These are phyloP conservation scores for Apiotrichum sp. DNA, from an alignment of 1,284 basidiomycete species.

Conservation along the genomic window DNA sequence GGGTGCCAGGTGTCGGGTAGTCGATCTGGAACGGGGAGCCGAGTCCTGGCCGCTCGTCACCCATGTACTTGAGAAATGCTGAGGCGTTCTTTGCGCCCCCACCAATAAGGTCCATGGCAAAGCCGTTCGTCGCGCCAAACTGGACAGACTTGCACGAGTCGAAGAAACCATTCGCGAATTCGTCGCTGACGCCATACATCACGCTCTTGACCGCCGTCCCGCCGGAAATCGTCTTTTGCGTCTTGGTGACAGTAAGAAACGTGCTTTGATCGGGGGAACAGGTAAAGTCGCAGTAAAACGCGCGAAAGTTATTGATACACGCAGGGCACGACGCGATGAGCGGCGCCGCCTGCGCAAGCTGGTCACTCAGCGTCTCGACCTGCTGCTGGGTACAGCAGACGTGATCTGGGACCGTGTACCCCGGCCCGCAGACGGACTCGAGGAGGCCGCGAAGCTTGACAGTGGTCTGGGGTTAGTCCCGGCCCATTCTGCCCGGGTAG, in stretches of 20 bases:
- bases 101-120: slow-evolving; percentile 93
- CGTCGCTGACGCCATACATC: slow-evolving; percentile 70
- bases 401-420: slow-evolving; percentile 58
- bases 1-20: slow-evolving; percentile 56
- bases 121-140: slow-evolving; percentile 88
- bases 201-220: slow-evolving; percentile 74
- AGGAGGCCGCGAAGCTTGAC: slow-evolving; percentile 54
- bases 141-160: slow-evolving; percentile 90
- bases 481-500: neutral
- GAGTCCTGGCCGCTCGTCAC: slow-evolving; percentile 72
- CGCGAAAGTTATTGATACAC: slow-evolving; percentile 91
- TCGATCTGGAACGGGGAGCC: slow-evolving; percentile 97
- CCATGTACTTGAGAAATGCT: slow-evolving; percentile 81
- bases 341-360: slow-evolving; percentile 72
- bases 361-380: slow-evolving; percentile 67
- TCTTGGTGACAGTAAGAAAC: slow-evolving; percentile 76
- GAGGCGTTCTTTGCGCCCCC: slow-evolving; percentile 80
- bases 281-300: slow-evolving; percentile 93
- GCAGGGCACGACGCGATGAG: slow-evolving; percentile 88
- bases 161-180: slow-evolving; percentile 75
- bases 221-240: slow-evolving; percentile 60
- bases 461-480: slow-evolving; percentile 17
- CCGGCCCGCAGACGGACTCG: slow-evolving; percentile 67
- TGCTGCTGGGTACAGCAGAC: slow-evolving; percentile 81
- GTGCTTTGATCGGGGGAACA: slow-evolving; percentile 82